Base-by-base conservation (phyloP, 2,329 filamentous ascomycete genomes). In the Pseudogymnoascus sp. region DNA sequence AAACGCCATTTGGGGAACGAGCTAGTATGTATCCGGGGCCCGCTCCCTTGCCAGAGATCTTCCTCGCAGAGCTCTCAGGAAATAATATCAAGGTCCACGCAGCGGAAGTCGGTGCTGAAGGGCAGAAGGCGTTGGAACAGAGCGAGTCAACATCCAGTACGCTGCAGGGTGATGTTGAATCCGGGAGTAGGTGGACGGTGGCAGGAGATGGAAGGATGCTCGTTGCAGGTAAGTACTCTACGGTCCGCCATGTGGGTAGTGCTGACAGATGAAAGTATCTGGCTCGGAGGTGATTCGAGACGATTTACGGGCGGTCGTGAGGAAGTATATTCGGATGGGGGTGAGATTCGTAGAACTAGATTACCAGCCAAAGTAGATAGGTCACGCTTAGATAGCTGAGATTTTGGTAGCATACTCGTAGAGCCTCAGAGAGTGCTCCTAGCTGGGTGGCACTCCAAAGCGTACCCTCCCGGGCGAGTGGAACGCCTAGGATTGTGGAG, bases 271-370 rank as follows among this genome's bases (percentile, higher is more conserved):
- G 26, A 19, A 64, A 66, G 61, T 65, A 29, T 66, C 63, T 65
- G 16, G 40, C 1, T 63, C 38, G 19, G 38, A 65, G 14, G 37
- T 29, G 50, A 65, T 67, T 37, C 56, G 62, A 65, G 59, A 67
- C 63, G 31, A 65, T 29, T 63, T 67, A 63, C 33, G 53, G 56
- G 47, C 50, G 29, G 53, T 65, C 64, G 42, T 65, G 13, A 33
- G 60, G 62, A 63, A 50, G 56, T 59, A 67, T 67, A 38, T 67
- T 31, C 62, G 31, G 19, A 60, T 64, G 44, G 37, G 64, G 64
- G 50, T 67, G 35, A 67, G 62, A 62, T 64, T 64, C 35, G 60
- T 65, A 56, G 56, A 66, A 66, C 64, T 64, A 40, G 42, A 65
- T 61, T 66, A 65, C 65, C 47, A 66, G 62, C 56, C 61, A 62